Percentiles rank a stretch among this genome's conserved stretches.
Conservation (phyloP, 2,329 filamentous ascomycete species). For the Diaporthe caulivora region DNA sequence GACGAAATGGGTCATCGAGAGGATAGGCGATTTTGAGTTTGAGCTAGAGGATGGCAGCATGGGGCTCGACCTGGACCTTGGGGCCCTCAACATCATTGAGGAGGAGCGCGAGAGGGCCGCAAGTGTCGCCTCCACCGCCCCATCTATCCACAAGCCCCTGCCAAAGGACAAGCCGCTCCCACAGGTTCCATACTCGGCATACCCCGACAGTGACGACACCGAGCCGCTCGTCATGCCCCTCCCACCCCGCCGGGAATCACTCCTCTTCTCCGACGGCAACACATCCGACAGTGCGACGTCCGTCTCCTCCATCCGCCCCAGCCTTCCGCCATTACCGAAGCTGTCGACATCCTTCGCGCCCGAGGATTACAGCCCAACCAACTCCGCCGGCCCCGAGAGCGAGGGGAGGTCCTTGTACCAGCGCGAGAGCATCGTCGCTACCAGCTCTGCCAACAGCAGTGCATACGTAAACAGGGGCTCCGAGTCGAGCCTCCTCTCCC, state of each 20-base stretch:
- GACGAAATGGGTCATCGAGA: slow-evolving; percentile 86
- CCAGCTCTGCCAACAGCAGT: slow-evolving; percentile 82
- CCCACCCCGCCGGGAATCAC: slow-evolving; percentile 59
- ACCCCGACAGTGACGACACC: slow-evolving; percentile 47
- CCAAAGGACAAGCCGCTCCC: slow-evolving; percentile 77
- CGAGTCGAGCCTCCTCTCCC: slow-evolving; percentile 82
- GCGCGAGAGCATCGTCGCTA: slow-evolving; percentile 79
- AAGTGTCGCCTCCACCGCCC: slow-evolving; percentile 43
- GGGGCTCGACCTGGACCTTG: slow-evolving; percentile 68
- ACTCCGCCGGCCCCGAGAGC: slow-evolving; percentile 57
- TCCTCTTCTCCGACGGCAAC: slow-evolving; percentile 53
- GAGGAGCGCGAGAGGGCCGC: slow-evolving; percentile 49
- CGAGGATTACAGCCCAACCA: slow-evolving; percentile 63
- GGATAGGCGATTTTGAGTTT: slow-evolving; percentile 91
- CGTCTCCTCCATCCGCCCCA: slow-evolving; percentile 60
- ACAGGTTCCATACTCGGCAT: slow-evolving; percentile 70
- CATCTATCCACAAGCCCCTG: slow-evolving; percentile 49
- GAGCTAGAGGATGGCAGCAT: slow-evolving; percentile 73
- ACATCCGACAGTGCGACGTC: slow-evolving; percentile 59
- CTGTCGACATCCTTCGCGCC: slow-evolving; percentile 63
- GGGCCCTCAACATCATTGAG: slow-evolving; percentile 59
- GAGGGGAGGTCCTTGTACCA: slow-evolving; percentile 67
- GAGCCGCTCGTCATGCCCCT: slow-evolving; percentile 47
- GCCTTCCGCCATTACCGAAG: slow-evolving; percentile 68
- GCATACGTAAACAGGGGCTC: slow-evolving; percentile 86